Percentiles rank a stretch among this genome's conserved stretches.
Conservation (phyloP, 2,329 filamentous ascomycete species). For the Dactylella cylindrospora region DNA sequence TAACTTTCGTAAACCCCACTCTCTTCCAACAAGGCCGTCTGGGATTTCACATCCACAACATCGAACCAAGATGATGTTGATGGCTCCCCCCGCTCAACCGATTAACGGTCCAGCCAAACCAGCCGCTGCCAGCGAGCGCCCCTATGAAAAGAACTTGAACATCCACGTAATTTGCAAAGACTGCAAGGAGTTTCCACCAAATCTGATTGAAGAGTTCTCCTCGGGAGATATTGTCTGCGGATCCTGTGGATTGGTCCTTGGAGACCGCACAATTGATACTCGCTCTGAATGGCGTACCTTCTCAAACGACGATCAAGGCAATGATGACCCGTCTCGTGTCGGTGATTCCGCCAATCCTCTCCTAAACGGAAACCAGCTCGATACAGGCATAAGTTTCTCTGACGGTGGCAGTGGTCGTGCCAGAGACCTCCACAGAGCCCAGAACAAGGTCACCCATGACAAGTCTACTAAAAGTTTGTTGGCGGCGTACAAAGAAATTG, state of each 20-base stretch:
- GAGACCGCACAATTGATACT: constrained; percentile 88
- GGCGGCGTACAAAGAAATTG: constrained; percentile 84
- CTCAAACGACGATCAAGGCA: constrained; percentile 94
- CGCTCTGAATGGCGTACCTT: constrained; percentile 99
- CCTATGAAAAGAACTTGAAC: constrained; percentile 82
- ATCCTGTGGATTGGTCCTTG: constrained; percentile 86
- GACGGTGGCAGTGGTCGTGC: constrained; percentile 69
- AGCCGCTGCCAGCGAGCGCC: constrained; percentile 51
- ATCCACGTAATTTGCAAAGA: constrained; percentile 83
- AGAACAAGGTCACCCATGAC: constrained; percentile 77
- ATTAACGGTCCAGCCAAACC: constrained; percentile 36
- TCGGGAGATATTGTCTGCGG: constrained; percentile 90
- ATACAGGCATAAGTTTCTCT: constrained; percentile 82
- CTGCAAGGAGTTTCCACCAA: constrained; percentile 88
- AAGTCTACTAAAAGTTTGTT: constrained; percentile 80
- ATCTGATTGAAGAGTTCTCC: constrained; percentile 88
- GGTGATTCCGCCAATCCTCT: constrained; percentile 90
- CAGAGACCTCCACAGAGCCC: constrained; percentile 76
- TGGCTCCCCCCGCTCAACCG: constrained; percentile 14
- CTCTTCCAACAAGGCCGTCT: constrained; percentile 40
- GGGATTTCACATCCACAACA: constrained; percentile 17
- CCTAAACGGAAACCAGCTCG: constrained; percentile 83
- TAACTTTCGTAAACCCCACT: constrained; percentile 14
- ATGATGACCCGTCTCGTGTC: constrained; percentile 96
- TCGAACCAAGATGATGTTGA: constrained; percentile 27